phyloP scores from a whole-genome alignment of 345 rosid genomes.

The Sisymbrium irio region DNA sequence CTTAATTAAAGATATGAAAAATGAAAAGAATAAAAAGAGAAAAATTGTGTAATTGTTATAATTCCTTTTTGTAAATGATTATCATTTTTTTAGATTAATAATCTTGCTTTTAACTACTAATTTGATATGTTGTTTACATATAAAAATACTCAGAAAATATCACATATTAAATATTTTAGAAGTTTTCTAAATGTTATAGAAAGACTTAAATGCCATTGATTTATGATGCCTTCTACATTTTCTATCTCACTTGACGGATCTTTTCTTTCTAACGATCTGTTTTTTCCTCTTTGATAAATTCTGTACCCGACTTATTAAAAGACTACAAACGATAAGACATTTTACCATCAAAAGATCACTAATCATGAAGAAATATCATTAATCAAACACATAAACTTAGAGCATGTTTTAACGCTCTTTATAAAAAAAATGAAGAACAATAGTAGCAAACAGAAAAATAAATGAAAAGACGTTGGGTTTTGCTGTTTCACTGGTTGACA shows the following conservation, averaged over 20 bases:
- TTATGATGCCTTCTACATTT: background rate
- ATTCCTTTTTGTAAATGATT: too few relatives aligned
- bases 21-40: too few relatives aligned
- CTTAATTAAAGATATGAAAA: too few relatives aligned
- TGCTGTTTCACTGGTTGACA: constrained; percentile 15
- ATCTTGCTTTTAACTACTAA: too few relatives aligned
- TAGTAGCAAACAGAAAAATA: background rate
- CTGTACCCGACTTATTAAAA: background rate
- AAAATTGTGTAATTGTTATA: too few relatives aligned
- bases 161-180: too few relatives aligned
- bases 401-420: background rate
- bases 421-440: background rate
- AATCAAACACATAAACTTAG: background rate
- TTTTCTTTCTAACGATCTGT: background rate
- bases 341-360: constrained; percentile 5
- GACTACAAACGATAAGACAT: background rate
- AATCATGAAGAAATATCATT: background rate
- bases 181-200: too few relatives aligned
- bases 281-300: background rate
- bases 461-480: constrained; percentile 2
- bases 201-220: background rate
- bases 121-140: too few relatives aligned
- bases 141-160: too few relatives aligned
- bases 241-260: background rate
- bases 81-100: too few relatives aligned